Evolutionary conservation across 108 stramenopile species (phyloP), one percentile per base, ranked within the genome.

Genomic region (Discostella stelligeroides): DNA sequence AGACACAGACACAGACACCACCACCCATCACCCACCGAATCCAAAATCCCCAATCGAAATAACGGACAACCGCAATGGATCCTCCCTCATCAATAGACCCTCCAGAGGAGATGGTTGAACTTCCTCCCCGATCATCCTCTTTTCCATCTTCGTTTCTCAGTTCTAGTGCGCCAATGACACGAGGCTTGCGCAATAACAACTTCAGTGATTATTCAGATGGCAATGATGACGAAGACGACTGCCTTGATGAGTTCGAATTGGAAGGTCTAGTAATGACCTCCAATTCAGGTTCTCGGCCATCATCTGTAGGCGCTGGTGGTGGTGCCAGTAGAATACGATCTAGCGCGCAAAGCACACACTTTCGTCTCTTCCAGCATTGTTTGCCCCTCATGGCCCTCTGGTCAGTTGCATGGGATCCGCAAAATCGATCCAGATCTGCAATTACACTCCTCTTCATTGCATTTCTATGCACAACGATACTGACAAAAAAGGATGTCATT

Each of bases 171-270:
- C 55, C 8, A 37, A 12, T 8, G 25, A 13, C 27, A 17, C 28
- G 18, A 18, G 57, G 34, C 4, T 27, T 27, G 37, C 34, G 34
- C 6, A 6, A 34, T 34, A 6, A 34, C 34, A 3, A 34, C 6
- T 15, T 7, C 38, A 40, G 10, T 37, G 15, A 37, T 37, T n/a
- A 28, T 28, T 23, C 27, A 25, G 53, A 18, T 9, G 55, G 50
- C 50, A 28, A 8, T 7, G 37, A 8, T 28, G 62, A 46, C 38
- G 30, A 21, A 28, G 74, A 75, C 27, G 45, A 76, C 15, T 53
- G 68, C 8, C 40, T 76, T 4, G 75, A 76, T 58, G 75, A 76
- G 43, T 62, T 37, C 25, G 75, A 76, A 56, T 38, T 76, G 55
- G 75, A 76, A 68, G 75, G 75, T 21, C 56, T 75, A 18, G 40